These are phyloP conservation scores for Neurospora africana DNA, from an alignment of 495 filamentous ascomycete genomes.

Conservation along the genomic window DNA sequence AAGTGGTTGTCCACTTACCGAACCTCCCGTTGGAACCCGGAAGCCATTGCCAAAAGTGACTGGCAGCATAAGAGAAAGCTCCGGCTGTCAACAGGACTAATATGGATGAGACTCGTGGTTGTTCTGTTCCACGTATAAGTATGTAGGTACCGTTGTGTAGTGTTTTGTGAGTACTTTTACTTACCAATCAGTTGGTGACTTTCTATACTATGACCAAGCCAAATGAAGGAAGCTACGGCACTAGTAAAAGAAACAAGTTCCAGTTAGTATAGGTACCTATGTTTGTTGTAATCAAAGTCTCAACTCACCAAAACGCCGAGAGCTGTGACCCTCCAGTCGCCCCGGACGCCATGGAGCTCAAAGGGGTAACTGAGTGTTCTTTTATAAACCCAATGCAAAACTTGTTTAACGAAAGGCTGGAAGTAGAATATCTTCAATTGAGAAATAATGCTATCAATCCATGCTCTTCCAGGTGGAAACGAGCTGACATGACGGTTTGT, in stretches of 20 bases:
- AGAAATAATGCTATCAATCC: background rate
- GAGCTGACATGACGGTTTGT: background rate
- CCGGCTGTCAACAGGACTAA: constrained; percentile 26
- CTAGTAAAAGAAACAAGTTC: constrained; percentile 8
- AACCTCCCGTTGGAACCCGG: constrained; percentile 37
- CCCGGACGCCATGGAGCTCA: constrained; percentile 13
- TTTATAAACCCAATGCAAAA: background rate
- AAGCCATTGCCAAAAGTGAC: constrained; percentile 33
- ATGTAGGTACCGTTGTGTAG: background rate
- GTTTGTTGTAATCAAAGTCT: background rate
- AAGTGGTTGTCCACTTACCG: constrained; percentile 14
- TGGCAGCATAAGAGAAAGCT: constrained; percentile 24
- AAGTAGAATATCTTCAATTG: background rate
- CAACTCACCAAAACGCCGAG: constrained; percentile 31
- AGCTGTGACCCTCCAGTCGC: constrained; percentile 26
- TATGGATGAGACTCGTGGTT: constrained; percentile 32
- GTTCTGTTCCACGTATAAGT: constrained; percentile 20
- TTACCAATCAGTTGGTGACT: constrained; percentile 36
- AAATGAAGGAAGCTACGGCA: constrained; percentile 35
- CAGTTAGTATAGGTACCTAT: background rate
- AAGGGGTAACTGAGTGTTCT: background rate
- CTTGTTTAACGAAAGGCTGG: background rate
- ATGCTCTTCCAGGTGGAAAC: background rate
- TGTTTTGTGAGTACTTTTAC: background rate
- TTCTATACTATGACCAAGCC: constrained; percentile 32